Conservation (phyloP, 352 stramenopile genomes). For the Phytopythium sindhum region DNA sequence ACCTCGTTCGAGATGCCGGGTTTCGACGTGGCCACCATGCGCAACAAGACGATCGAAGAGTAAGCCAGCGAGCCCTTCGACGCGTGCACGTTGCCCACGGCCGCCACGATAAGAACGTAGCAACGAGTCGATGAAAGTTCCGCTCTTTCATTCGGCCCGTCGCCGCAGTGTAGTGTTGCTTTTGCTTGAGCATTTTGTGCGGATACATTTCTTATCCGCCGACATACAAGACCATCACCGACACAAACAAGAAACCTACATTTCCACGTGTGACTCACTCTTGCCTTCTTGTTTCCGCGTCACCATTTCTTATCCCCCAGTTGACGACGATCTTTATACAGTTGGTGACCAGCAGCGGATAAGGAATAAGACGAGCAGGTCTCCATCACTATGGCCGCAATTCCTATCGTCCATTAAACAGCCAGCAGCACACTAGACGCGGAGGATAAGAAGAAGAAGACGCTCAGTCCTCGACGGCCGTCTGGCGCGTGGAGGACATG, state of each 20-base stretch:
- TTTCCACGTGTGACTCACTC: not conserved
- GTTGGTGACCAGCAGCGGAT: not conserved
- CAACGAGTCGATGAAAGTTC: not conserved
- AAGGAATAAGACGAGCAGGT: not conserved
- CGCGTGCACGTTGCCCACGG: not conserved
- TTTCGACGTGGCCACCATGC: slow-evolving; percentile 90
- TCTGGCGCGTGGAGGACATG: slow-evolving; percentile 27
- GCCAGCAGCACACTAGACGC: no score
- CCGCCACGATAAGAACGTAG: not conserved
- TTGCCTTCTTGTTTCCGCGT: not conserved
- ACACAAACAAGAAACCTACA: not conserved
- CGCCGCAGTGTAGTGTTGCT: not conserved
- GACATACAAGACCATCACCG: not conserved
- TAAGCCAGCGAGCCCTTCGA: slow-evolving; percentile 22
- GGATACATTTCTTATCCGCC: no score
- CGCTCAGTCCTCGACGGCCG: slow-evolving; percentile 12
- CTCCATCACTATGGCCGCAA: no score
- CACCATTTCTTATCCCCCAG: no score
- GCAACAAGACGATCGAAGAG: slow-evolving; percentile 79
- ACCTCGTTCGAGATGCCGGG: slow-evolving; percentile 96
- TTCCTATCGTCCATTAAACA: no score
- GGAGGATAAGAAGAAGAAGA: not conserved
- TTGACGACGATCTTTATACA: not conserved
- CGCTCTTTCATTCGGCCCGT: not conserved
- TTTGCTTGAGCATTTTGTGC: not conserved